Conservation (phyloP, 2,329 filamentous ascomycete genomes). For the Pseudogymnoascus sp. region DNA sequence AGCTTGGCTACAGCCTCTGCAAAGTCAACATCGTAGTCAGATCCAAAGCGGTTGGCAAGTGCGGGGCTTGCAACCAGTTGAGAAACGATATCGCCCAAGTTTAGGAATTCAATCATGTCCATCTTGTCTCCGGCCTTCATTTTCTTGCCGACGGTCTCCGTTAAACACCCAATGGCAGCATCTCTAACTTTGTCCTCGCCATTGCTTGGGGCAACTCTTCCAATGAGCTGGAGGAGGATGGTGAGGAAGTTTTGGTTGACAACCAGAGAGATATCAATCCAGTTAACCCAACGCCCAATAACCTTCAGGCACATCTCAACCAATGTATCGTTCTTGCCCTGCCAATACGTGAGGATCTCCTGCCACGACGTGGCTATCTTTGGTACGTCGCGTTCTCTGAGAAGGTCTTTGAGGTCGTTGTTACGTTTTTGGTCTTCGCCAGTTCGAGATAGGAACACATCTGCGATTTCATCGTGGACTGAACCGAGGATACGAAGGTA, state of each 20-base stretch:
- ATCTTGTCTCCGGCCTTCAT: constrained; percentile 94
- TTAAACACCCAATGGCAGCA: constrained; percentile 88
- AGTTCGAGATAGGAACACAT: constrained; percentile 75
- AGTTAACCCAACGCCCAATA: constrained; percentile 96
- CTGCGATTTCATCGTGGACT: constrained; percentile 95
- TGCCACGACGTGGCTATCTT: constrained; percentile 89
- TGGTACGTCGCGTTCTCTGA: constrained; percentile 77
- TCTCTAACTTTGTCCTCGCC: constrained; percentile 74
- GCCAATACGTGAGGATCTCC: constrained; percentile 70
- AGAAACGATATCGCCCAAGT: constrained; percentile 73
- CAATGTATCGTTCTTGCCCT: constrained; percentile 58
- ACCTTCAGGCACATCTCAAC: constrained; percentile 84
- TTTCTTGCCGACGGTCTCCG: constrained; percentile 94
- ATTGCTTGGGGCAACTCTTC: constrained; percentile 55
- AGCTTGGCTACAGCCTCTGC: constrained; percentile 93
- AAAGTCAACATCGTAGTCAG: constrained; percentile 88
- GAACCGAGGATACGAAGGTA: constrained; percentile 84
- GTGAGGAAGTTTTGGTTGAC: constrained; percentile 84
- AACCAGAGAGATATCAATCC: constrained; percentile 92
- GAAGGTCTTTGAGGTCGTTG: constrained; percentile 81
- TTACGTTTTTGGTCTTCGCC: constrained; percentile 75
- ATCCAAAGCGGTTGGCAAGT: constrained; percentile 69
- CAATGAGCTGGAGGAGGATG: constrained; percentile 77
- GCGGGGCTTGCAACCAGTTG: constrained; percentile 80
- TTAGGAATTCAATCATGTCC: constrained; percentile 85